Percentiles rank a stretch among this genome's conserved stretches.
These are phyloP conservation scores for Aspergillus nomiae DNA, from an alignment of 2,329 filamentous ascomycete species.

Conservation along the genomic window DNA sequence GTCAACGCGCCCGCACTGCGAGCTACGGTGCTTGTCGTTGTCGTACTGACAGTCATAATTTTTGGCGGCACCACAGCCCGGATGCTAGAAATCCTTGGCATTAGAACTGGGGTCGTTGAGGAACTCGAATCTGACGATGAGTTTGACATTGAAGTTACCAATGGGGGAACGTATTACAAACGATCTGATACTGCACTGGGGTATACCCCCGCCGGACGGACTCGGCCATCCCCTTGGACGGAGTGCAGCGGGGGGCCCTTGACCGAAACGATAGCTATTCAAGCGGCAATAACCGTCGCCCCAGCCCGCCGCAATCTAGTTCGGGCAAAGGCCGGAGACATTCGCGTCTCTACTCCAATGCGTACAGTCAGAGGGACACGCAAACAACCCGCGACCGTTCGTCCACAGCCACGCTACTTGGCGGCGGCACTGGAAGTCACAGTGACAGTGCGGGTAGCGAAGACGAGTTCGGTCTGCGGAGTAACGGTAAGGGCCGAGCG, in stretches of 20 bases:
- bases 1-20: slow-evolving; percentile 79
- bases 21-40: slow-evolving; percentile 95
- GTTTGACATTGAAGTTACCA: slow-evolving; percentile 87
- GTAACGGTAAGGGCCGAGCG: slow-evolving; percentile 40
- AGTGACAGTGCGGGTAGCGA: slow-evolving; percentile 49
- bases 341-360: slow-evolving; percentile 54
- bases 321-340: slow-evolving; percentile 40
- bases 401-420: slow-evolving; percentile 56
- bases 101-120: slow-evolving; percentile 92
- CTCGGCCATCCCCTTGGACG: slow-evolving; percentile 59
- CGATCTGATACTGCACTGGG: slow-evolving; percentile 76
- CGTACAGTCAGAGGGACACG: slow-evolving; percentile 48
- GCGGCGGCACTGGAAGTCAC: slow-evolving; percentile 37
- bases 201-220: slow-evolving; percentile 66
- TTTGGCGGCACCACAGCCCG: slow-evolving; percentile 96
- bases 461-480: slow-evolving; percentile 52
- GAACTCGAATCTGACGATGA: slow-evolving; percentile 98
- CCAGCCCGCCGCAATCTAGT: slow-evolving; percentile 49
- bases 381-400: slow-evolving; percentile 46
- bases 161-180: slow-evolving; percentile 75
- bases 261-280: slow-evolving; percentile 53
- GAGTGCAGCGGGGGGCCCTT: slow-evolving; percentile 43
- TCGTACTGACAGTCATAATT: slow-evolving; percentile 97
- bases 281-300: slow-evolving; percentile 57
- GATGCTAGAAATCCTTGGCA: slow-evolving; percentile 97